Evolutionary conservation across 164 flowering plant genomes (phyloP), one percentile per base, ranked within the genome.

Genomic region (Sextonia rubra): DNA sequence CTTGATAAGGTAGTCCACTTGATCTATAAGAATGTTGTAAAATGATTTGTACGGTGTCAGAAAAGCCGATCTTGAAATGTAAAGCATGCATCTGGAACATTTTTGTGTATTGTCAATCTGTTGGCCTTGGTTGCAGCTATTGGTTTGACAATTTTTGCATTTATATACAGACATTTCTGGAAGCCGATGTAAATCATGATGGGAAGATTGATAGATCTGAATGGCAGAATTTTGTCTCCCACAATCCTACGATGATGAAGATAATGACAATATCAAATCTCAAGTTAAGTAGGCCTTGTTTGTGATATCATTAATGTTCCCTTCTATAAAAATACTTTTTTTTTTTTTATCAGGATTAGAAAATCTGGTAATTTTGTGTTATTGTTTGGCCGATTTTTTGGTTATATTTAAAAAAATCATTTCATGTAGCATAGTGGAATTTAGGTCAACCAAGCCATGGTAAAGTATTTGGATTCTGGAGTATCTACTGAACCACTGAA

Each of bases 201-300:
- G 99, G 97, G 30, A 93, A 87, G 82, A 95, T 95, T 17, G 98
- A 88, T 81, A 90, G 72, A 78, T 74, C 83, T 0, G 99, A 95
- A 63, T 95, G 99, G 99, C 86, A 77, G n/a, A 83, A 84, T 69
- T 91, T 91, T 76, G 99, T 93, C 15, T 64, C 80, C 15, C 83
- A 75, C 64, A 91, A 93, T 72, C 99, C 99, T 71, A 86, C 93
- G 2, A 62, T 89, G 20, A 82, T 90, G 77, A 90, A 88, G 77
- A 85, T 89, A 71, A 90, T 90, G 96, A 89, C 90, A 68, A 88
- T 90, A 55, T 92, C 97, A 1, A 87, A 87, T 77, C 79, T 90
- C 37, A 89, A 91, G 97, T 86, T 61, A 18, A n/a, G n/a, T n/a
- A n/a, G n/a, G 60, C 71, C 14, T 9, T 22, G 0, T 56, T 27